Base-by-base conservation (phyloP, 345 rosid species). In the Syzygium jambos region DNA sequence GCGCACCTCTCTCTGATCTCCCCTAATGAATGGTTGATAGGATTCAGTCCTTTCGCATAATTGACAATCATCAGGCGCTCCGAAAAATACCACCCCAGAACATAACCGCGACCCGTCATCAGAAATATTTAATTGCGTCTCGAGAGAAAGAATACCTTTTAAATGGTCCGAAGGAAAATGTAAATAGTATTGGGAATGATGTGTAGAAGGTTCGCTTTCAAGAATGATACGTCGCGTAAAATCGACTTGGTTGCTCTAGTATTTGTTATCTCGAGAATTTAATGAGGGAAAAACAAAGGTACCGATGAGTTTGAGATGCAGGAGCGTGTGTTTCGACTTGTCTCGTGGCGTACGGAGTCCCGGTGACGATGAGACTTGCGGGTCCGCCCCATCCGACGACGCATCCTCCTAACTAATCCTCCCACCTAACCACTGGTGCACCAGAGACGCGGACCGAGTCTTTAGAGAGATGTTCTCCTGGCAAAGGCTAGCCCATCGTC, bases 71-170 rank as follows among this genome's bases (percentile, higher is more conserved):
- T 30, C 8, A 9, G 23, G 22, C 30, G 43, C 23, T 19, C 41
- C 0, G 41, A 0, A 57, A 15, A 63, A 6, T 63, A 65, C 78
- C 6, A 3, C 22, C 8, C 8, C 11, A 0, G 12, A 21, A 16
- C 22, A 1, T 65, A 68, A 19, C 2, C 41, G 12, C 1, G 38
- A n/a, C 7, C 2, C 14, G 9, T 6, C 38, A 6, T 61, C 2
- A 1, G 7, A 61, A n/a, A 0, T 61, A 13, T 0, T 16, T 6
- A 3, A n/a, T 15, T 1, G 10, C 10, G 22, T 16, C 56, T 53
- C 23, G 22, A 0, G 34, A n/a, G 19, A 61, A n/a, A 61, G 34
- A 11, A 13, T 52, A 14, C 53, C 53, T 63, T 12, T 61, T n/a
- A 14, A 6, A 61, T 61, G 34, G 34, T n/a, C 73, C 1, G 0